A percentile compares a stretch with the other conserved stretches of the same genome.
phyloP scores from a whole-genome alignment of 108 stramenopile species.

The Chaetoceros muelleri region DNA sequence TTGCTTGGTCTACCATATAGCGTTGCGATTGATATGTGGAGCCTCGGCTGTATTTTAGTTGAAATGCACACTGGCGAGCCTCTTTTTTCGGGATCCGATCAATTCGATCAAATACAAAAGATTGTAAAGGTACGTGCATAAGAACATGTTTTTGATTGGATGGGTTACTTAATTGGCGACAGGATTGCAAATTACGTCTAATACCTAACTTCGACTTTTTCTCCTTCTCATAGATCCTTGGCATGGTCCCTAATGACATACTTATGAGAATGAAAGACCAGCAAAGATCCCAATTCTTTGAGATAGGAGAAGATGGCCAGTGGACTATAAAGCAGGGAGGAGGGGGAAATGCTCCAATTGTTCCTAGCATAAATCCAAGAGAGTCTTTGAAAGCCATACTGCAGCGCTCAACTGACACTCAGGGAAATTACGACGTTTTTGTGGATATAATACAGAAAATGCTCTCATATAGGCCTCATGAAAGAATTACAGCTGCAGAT shows the following conservation, averaged over 20 bases:
- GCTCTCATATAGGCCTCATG: conserved; percentile 69
- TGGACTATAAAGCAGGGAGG: conserved; percentile 31
- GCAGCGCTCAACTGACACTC: conserved; percentile 67
- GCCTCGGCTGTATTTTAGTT: conserved; percentile 95
- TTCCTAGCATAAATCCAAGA: conserved; percentile 55
- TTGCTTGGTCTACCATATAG: conserved; percentile 93
- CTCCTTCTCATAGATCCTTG: conserved; percentile 43
- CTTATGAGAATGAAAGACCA: conserved; percentile 62
- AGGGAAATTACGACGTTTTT: conserved; percentile 75
- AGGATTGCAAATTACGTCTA: background rate
- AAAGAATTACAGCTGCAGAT: conserved; percentile 74
- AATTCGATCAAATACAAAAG: conserved; percentile 95
- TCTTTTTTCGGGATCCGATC: conserved; percentile 92
- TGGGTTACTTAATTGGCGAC: background rate
- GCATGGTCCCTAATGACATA: conserved; percentile 80
- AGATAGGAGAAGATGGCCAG: conserved; percentile 21
- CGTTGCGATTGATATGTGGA: conserved; percentile 98
- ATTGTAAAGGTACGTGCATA: conserved; percentile 75
- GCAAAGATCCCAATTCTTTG: conserved; percentile 68
- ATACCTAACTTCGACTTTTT: background rate
- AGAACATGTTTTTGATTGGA: background rate
- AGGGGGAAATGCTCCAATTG: conserved; percentile 36
- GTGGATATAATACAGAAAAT: conserved; percentile 86
- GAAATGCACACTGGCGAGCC: conserved; percentile 99
- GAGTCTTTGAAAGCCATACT: conserved; percentile 60